phyloP scores from a whole-genome alignment of 2,329 filamentous ascomycete genomes.

The Cercospora sesami region DNA sequence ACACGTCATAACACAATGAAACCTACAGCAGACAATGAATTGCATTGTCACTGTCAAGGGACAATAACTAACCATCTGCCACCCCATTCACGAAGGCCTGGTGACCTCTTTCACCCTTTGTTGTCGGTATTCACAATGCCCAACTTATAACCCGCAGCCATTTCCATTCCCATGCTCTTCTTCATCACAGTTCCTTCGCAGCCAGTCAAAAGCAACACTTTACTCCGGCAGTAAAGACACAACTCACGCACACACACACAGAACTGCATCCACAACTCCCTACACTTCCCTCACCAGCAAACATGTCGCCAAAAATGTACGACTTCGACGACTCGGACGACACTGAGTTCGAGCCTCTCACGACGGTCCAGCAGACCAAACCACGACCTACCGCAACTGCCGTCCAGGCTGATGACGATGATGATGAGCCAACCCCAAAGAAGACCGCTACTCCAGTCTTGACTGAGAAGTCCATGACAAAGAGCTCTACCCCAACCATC shows the following conservation, averaged over 20 bases:
- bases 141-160: neutral
- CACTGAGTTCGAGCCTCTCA: neutral
- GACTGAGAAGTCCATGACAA: neutral
- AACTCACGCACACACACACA: neutral
- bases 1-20: neutral
- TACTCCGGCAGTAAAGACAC: slow-evolving; percentile 10
- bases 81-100: neutral
- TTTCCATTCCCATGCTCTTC: neutral
- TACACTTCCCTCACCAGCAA: neutral
- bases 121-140: neutral
- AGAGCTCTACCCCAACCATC: slow-evolving; percentile 1
- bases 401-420: neutral
- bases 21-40: neutral
- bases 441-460: neutral
- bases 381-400: neutral
- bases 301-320: neutral
- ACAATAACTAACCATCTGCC: neutral
- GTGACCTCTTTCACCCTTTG: neutral
- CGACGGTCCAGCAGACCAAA: neutral
- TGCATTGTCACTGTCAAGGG: neutral
- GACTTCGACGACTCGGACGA: neutral
- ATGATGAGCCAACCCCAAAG: neutral
- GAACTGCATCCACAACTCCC: neutral
- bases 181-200: neutral
- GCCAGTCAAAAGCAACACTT: neutral